Conservation (phyloP, 768 basidiomycete species). For the Psilocybe cubensis region DNA sequence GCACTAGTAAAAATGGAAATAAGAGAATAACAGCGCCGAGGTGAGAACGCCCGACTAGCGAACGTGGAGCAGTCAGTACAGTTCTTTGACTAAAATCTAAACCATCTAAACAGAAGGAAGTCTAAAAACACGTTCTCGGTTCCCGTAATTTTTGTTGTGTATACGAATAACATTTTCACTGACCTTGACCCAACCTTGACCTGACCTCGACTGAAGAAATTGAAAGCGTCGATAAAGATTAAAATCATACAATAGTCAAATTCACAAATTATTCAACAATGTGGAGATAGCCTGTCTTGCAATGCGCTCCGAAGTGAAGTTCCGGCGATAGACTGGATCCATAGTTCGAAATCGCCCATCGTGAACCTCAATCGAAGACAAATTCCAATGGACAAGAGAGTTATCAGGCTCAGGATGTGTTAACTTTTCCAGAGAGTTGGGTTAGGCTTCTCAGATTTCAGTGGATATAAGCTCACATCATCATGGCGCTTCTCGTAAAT, state of each 20-base stretch:
- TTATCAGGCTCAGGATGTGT: not conserved
- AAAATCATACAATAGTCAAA: not conserved
- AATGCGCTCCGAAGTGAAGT: not conserved
- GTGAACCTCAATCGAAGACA: not conserved
- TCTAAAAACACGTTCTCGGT: not conserved
- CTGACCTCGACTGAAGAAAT: too few species aligned
- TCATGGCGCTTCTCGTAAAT: slow-evolving; percentile 9
- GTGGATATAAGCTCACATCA: not conserved
- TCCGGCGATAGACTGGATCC: not conserved
- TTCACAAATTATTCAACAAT: not conserved
- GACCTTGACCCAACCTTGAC: too few species aligned
- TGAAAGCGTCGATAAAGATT: not conserved
- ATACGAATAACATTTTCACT: too few species aligned
- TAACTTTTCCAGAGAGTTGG: not conserved
- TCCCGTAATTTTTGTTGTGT: too few species aligned
- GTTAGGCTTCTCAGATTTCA: too few species aligned
- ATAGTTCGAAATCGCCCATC: not conserved
- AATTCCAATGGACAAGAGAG: not conserved
- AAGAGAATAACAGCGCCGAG: too few species aligned
- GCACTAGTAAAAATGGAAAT: too few species aligned
- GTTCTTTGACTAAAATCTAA: not conserved
- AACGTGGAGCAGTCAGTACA: not conserved
- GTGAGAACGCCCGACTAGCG: not conserved
- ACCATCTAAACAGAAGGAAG: not conserved
- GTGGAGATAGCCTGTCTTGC: not conserved